phyloP scores from a whole-genome alignment of 2,329 filamentous ascomycete species.

The Lasiodiplodia theobromae region DNA sequence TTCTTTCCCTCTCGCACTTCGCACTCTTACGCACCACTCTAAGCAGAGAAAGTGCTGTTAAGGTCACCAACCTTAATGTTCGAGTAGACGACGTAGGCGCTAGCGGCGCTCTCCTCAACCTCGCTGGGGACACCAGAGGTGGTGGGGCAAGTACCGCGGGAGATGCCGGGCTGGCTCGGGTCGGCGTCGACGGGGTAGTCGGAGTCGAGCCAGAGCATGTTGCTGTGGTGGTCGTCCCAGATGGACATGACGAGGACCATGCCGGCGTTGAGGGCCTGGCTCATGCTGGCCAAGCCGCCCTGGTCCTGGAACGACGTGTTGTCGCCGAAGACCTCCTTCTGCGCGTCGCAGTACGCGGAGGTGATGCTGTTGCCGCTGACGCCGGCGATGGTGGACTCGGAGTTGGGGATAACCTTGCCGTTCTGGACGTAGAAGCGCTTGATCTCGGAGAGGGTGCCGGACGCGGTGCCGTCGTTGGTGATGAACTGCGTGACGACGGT shows the following conservation, averaged over 20 bases:
- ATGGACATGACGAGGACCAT: constrained; percentile 61
- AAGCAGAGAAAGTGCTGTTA: constrained; percentile 34
- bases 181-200: constrained; percentile 58
- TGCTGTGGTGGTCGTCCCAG: constrained; percentile 66
- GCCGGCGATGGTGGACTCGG: constrained; percentile 48
- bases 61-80: constrained; percentile 40
- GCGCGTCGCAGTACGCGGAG: constrained; percentile 60
- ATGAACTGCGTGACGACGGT: constrained; percentile 57
- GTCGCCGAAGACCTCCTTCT: constrained; percentile 62
- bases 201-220: constrained; percentile 77
- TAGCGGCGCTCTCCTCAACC: constrained; percentile 33
- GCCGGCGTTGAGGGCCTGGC: constrained; percentile 32
- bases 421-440: constrained; percentile 54
- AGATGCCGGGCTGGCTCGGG: constrained; percentile 31
- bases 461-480: constrained; percentile 41
- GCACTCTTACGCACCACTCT: neutral
- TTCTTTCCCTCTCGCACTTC: neutral
- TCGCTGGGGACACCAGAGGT: constrained; percentile 34
- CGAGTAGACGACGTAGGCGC: constrained; percentile 35
- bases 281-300: constrained; percentile 47
- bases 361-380: constrained; percentile 61
- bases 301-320: constrained; percentile 58
- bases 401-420: constrained; percentile 53
- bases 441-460: constrained; percentile 50
- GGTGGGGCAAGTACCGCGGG: constrained; percentile 34